A percentile compares a stretch with the other conserved stretches of the same genome.
These are phyloP conservation scores for Theileria sp. DNA, from an alignment of 169 alveolate genomes.

Conservation along the genomic window DNA sequence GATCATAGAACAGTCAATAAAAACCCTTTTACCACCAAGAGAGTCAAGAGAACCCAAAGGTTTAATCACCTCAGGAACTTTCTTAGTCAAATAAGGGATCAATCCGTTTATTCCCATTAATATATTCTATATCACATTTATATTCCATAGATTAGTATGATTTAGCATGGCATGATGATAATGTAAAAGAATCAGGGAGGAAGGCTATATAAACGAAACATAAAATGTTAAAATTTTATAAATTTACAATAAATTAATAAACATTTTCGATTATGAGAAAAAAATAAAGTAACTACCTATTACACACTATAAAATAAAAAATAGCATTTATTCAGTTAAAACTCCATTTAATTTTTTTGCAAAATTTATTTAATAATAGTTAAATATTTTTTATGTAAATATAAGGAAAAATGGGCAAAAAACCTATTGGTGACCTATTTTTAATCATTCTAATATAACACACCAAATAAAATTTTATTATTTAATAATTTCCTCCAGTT, in stretches of 20 bases:
- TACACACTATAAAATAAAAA: not conserved
- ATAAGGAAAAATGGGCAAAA: not conserved
- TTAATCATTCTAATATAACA: not conserved
- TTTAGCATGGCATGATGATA: not conserved
- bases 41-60: constrained; percentile 33
- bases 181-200: not conserved
- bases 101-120: constrained; percentile 54
- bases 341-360: not conserved
- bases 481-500: not conserved
- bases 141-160: not conserved
- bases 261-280: not conserved
- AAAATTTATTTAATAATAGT: too few relatives aligned
- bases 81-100: constrained; percentile 20
- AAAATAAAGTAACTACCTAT: too few relatives aligned
- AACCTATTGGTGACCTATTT: not conserved
- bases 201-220: not conserved
- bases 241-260: too few relatives aligned
- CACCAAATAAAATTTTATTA: too few relatives aligned
- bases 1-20: constrained; percentile 49
- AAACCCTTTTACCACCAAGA: constrained; percentile 35
- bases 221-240: too few relatives aligned
- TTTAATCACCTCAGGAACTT: constrained; percentile 28
- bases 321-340: not conserved
- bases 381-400: too few relatives aligned
- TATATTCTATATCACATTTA: not conserved